Percentiles rank a stretch among this genome's conserved stretches.
phyloP scores from a whole-genome alignment of 108 stramenopile genomes.

The Asterionellopsis glacialis region DNA sequence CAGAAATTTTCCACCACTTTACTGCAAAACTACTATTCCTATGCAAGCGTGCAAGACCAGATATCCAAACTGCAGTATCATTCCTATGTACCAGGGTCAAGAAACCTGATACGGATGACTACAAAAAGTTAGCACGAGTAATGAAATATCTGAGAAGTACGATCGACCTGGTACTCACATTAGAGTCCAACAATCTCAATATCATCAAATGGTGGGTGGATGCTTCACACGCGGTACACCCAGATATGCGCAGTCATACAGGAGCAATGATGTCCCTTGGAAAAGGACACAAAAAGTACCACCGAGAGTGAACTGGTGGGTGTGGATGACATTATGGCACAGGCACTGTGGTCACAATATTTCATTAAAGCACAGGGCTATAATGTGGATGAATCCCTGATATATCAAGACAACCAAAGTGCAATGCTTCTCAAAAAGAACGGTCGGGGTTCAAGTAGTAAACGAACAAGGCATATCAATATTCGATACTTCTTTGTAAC shows the following conservation, averaged over 20 bases:
- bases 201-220: constrained; percentile 46
- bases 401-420: constrained; percentile 51
- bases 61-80: constrained; percentile 22
- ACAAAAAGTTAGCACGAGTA: constrained; percentile 28
- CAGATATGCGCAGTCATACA: constrained; percentile 41
- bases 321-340: constrained; percentile 35
- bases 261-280: constrained; percentile 40
- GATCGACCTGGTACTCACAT: constrained; percentile 10
- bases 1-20: neutral
- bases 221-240: constrained; percentile 41
- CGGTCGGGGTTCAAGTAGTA: constrained; percentile 33
- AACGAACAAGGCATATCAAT: constrained; percentile 42
- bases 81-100: constrained; percentile 46
- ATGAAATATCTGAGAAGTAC: constrained; percentile 37
- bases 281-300: constrained; percentile 28
- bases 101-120: constrained; percentile 39
- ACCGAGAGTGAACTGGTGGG: constrained; percentile 46
- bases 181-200: constrained; percentile 10
- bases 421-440: constrained; percentile 50
- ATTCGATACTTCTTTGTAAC: constrained; percentile 51
- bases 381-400: constrained; percentile 18
- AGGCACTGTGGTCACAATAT: constrained; percentile 36
- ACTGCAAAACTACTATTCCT: constrained; percentile 21
- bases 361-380: constrained; percentile 51
- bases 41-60: constrained; percentile 20